Evolutionary conservation across 257 asterid genomes (phyloP).

Genomic region (Osmanthus fragrans): DNA sequence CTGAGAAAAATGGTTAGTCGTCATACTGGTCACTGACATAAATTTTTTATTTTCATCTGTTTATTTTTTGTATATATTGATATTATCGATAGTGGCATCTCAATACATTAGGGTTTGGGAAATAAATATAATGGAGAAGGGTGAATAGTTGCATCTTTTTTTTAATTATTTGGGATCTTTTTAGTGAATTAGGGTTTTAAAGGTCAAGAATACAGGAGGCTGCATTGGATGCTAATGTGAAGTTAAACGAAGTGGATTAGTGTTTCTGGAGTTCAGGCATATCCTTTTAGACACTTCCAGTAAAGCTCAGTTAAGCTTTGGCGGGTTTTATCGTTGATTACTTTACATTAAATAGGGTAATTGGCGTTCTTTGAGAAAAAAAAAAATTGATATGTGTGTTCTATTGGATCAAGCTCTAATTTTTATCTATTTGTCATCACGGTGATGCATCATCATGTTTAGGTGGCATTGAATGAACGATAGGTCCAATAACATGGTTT

Average conservation of each 20-base stretch:
- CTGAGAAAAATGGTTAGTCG: slow-evolving; percentile 23
- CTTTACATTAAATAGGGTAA: neutral
- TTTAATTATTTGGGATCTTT: neutral
- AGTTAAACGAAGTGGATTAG: neutral
- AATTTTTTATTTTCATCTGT: neutral
- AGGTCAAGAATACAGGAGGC: neutral
- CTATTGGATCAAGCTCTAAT: neutral
- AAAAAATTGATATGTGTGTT: neutral
- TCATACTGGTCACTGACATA: neutral
- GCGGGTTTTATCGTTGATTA: neutral
- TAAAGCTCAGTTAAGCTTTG: neutral
- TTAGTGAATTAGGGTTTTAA: neutral
- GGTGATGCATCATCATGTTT: no score
- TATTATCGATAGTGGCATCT: neutral
- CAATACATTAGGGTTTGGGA: neutral
- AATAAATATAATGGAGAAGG: neutral
- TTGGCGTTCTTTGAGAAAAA: neutral
- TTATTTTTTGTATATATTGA: neutral
- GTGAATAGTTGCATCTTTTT: neutral
- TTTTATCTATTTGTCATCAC: neutral
- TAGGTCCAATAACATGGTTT: neutral
- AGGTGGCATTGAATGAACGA: no score
- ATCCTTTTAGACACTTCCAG: neutral
- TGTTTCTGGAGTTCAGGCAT: neutral
- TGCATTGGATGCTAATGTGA: neutral